These are phyloP conservation scores for Puccinia triticina DNA, from an alignment of 1,284 basidiomycete genomes.

Conservation along the genomic window DNA sequence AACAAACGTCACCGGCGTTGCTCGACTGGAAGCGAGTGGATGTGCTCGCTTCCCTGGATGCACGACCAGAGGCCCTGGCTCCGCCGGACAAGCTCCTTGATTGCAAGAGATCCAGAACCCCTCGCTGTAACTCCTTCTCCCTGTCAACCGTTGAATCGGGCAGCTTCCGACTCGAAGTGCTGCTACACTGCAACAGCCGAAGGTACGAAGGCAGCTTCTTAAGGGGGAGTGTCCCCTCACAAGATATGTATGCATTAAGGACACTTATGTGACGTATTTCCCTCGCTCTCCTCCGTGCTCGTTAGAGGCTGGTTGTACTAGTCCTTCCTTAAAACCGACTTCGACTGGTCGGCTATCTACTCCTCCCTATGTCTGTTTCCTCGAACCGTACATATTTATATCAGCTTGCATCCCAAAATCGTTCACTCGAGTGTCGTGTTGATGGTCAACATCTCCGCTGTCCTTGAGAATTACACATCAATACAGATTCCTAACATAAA, in stretches of 20 bases:
- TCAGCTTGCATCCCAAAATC: not conserved
- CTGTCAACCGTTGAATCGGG: constrained; percentile 1
- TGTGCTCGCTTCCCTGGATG: not conserved
- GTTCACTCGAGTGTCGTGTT: not conserved
- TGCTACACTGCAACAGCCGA: not conserved
- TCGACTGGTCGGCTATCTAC: not conserved
- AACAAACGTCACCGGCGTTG: not conserved
- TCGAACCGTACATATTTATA: too few species aligned
- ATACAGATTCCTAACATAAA: not conserved
- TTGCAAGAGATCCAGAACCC: not conserved
- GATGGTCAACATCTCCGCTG: not conserved
- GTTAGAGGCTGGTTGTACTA: too few species aligned
- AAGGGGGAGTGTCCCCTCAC: not conserved
- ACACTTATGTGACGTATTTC: not conserved
- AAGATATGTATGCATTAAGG: not conserved
- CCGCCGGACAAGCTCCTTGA: not conserved
- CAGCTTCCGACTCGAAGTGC: not conserved
- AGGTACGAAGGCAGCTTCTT: not conserved
- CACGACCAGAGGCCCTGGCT: not conserved
- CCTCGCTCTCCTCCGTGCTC: too few species aligned
- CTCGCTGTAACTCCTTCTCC: not conserved
- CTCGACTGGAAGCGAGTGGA: not conserved
- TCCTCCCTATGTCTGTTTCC: not conserved
- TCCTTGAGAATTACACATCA: not conserved
- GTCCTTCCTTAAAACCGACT: not conserved